phyloP scores from a whole-genome alignment of 768 basidiomycete genomes.

The Rhodotorula sphaerocarpa region DNA sequence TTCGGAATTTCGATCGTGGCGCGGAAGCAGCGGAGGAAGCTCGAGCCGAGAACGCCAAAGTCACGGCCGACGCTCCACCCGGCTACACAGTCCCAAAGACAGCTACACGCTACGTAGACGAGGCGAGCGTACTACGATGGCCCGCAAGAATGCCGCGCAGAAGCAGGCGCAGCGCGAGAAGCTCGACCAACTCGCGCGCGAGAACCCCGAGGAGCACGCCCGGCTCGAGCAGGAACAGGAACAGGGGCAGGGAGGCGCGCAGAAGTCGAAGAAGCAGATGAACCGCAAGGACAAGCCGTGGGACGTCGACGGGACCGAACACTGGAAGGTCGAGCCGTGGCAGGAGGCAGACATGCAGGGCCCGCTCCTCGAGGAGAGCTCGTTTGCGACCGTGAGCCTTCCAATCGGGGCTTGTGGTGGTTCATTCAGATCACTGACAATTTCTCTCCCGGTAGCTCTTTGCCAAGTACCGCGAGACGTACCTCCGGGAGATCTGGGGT shows the following conservation, averaged over 20 bases:
- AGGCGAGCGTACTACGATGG: slow-evolving; percentile 18
- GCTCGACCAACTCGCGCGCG: slow-evolving; percentile 7
- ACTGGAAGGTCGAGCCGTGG: slow-evolving; percentile 83
- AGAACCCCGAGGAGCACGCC: slow-evolving; percentile 22
- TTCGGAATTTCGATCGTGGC: no score
- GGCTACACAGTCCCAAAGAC: no score
- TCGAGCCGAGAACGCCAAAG: no score
- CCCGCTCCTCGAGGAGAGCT: slow-evolving; percentile 87
- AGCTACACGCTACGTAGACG: background rate
- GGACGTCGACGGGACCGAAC: slow-evolving; percentile 21
- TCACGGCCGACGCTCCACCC: no score
- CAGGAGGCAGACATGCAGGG: slow-evolving; percentile 59
- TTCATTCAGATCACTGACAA: background rate
- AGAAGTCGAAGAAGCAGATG: slow-evolving; percentile 58
- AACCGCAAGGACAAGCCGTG: slow-evolving; percentile 86
- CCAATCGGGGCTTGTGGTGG: background rate
- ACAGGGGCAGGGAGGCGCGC: no score
- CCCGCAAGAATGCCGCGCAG: slow-evolving; percentile 34
- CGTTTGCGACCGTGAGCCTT: slow-evolving; percentile 69
- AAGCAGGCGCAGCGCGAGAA: slow-evolving; percentile 15
- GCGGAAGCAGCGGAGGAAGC: no score
- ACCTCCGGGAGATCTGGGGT: slow-evolving; percentile 88
- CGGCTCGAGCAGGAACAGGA: slow-evolving; percentile 15
- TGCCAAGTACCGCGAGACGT: slow-evolving; percentile 96
- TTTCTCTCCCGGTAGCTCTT: slow-evolving; percentile 53